Base-by-base conservation (phyloP, 208 protist species). In the Endotrypanum monterogeii region DNA sequence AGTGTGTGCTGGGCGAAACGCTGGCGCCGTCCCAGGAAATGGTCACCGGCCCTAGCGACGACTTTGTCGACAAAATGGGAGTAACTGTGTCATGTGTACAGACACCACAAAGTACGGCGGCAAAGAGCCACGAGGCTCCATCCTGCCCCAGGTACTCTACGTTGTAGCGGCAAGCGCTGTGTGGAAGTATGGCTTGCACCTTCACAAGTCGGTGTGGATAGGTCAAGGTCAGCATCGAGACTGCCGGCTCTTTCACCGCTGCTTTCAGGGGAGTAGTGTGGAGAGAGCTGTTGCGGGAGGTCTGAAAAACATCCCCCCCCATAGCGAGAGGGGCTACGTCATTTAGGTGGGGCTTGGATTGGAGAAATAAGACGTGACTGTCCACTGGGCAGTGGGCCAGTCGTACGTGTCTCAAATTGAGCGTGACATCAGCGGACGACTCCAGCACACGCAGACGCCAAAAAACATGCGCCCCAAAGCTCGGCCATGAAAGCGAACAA, bases 121-220 rank as follows among this genome's bases (percentile, higher is more conserved):
- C 72, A 8, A 69, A 37, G 23, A 88, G 73, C 92, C 92, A 96
- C 37, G 82, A 84, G 35, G 78, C 67, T 41, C 85, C 83, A 57
- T 94, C 90, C n/a, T 85, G 77, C 25, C 80, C 88, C 30, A 93
- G 89, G 46, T 85, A 84, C 79, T 97, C 90, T 28, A 94, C 88
- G 9, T 72, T 75, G 81, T 89, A 95, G 51, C 73, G 67, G 4
- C 82, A 67, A 3, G 58, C 44, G 4, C 83, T 76, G 35, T 28
- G 48, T 6, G 89, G 89, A 56, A 96, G 74, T 0, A 61, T 32
- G 9, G 87, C 88, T 5, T 82, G 63, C 20, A 94, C 83, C 28
- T 76, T 74, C 25, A 90, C 82, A 8, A 94, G 23, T 3, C 73
- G 56, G 52, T 67, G 55, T n/a, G 78, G 79, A 18, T 14, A 37